phyloP scores from a whole-genome alignment of 2,329 filamentous ascomycete species.

The Verticillium zaregamsianum region DNA sequence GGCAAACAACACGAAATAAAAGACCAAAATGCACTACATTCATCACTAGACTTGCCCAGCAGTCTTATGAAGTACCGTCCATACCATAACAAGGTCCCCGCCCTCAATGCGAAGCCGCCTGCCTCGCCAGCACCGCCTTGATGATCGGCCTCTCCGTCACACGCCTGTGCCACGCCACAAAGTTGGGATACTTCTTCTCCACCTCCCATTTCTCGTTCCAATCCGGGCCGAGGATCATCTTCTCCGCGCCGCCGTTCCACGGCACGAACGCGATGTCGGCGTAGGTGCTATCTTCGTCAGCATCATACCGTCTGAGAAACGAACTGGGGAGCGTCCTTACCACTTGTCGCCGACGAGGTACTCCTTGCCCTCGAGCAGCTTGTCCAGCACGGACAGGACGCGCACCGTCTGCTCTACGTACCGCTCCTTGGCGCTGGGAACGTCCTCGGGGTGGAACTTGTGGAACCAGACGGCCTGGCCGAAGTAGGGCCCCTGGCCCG shows the following conservation, averaged over 20 bases:
- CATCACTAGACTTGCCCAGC: too few relatives aligned
- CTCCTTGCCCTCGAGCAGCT: conserved; percentile 26
- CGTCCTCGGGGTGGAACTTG: conserved; percentile 18
- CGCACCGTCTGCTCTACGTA: conserved; percentile 24
- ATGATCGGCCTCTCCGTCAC: conserved; percentile 25
- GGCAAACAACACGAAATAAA: too few relatives aligned
- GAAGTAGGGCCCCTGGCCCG: conserved; percentile 34
- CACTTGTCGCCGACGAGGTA: conserved; percentile 29
- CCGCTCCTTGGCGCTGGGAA: conserved; percentile 23
- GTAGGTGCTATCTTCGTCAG: conserved; percentile 16
- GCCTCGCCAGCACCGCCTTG: conserved; percentile 14
- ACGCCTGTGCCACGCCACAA: conserved; percentile 27
- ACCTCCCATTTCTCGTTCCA: conserved; percentile 17
- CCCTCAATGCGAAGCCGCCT: background rate
- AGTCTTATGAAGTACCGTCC: background rate
- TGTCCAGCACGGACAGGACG: conserved; percentile 25
- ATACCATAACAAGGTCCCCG: background rate
- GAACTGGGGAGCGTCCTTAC: conserved; percentile 14
- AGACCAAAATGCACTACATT: too few relatives aligned
- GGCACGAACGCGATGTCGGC: conserved; percentile 28
- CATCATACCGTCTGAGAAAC: background rate
- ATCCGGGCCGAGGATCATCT: conserved; percentile 10
- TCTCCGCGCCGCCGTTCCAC: conserved; percentile 16
- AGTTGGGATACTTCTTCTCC: conserved; percentile 30
- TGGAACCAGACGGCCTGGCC: conserved; percentile 35